These are phyloP conservation scores for Orbilia quercus DNA, from an alignment of 2,329 filamentous ascomycete genomes.

Conservation along the genomic window DNA sequence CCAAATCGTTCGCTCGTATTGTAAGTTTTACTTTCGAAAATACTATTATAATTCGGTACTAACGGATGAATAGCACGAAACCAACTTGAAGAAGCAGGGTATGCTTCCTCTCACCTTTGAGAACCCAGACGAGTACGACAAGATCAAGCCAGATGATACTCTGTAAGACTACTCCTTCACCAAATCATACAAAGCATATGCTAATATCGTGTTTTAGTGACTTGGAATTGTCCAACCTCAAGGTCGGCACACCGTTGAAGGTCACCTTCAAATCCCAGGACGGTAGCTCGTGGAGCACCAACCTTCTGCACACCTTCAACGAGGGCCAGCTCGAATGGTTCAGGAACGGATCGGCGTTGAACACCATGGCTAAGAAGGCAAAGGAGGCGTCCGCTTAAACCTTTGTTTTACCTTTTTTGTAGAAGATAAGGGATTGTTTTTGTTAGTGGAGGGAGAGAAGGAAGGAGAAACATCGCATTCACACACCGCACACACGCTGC, in stretches of 20 bases:
- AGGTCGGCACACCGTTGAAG: constrained; percentile 90
- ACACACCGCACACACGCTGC: constrained; percentile 4
- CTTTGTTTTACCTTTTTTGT: neutral
- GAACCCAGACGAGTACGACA: constrained; percentile 96
- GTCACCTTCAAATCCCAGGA: constrained; percentile 92
- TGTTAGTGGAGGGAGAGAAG: constrained; percentile 11
- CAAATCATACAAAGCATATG: constrained; percentile 40
- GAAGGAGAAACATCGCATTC: neutral
- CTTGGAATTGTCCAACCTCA: constrained; percentile 86
- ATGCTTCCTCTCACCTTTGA: constrained; percentile 98
- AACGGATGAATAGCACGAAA: constrained; percentile 77
- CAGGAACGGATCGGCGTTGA: constrained; percentile 95
- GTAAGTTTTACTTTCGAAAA: constrained; percentile 63
- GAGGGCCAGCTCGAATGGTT: constrained; percentile 98
- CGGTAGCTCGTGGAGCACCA: constrained; percentile 80
- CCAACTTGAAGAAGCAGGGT: constrained; percentile 99
- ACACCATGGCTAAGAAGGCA: constrained; percentile 65
- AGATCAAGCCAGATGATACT: constrained; percentile 91
- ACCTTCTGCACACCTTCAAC: constrained; percentile 97
- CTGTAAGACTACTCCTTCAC: constrained; percentile 62
- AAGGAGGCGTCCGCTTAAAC: constrained; percentile 44
- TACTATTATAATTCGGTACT: constrained; percentile 36
- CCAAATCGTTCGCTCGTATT: constrained; percentile 95
- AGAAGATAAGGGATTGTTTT: constrained; percentile 1
- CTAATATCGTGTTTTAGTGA: constrained; percentile 67